phyloP scores from a whole-genome alignment of 345 rosid species.

The Aurinia saxatilis region DNA sequence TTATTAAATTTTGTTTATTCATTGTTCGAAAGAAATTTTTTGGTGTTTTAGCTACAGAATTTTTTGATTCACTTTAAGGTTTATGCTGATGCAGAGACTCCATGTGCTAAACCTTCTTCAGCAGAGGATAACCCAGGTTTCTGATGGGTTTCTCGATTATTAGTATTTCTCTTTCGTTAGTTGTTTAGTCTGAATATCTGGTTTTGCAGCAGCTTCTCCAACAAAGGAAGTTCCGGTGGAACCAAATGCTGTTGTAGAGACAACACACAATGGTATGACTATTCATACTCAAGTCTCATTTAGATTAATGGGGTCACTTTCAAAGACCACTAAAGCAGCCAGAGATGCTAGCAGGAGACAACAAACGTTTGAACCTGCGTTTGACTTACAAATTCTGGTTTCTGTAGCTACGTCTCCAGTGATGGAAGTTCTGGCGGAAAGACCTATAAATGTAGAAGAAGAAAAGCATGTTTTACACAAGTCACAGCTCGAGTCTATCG shows the following conservation, averaged over 20 bases:
- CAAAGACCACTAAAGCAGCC: not conserved
- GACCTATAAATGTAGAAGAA: conserved; percentile 43
- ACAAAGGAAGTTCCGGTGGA: conserved; percentile 21
- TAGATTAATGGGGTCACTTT: not conserved
- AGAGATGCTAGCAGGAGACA: not conserved
- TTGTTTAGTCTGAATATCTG: conserved; percentile 11
- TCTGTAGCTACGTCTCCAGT: conserved; percentile 26
- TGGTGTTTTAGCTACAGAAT: not conserved
- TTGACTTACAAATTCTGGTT: not conserved
- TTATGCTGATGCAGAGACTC: conserved; percentile 52
- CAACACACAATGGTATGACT: conserved; percentile 42
- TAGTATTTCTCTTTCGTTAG: not conserved
- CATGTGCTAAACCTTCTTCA: conserved; percentile 52
- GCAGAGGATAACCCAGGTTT: conserved; percentile 40
- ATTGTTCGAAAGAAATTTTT: too few relatives aligned
- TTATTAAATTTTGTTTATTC: too few relatives aligned
- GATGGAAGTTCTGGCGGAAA: conserved; percentile 23
- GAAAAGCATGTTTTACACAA: conserved; percentile 37
- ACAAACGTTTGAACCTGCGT: not conserved
- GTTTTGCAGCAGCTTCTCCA: conserved; percentile 3
- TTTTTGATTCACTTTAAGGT: not conserved
- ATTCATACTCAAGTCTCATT: not conserved
- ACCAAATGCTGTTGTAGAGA: conserved; percentile 36
- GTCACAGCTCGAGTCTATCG: conserved; percentile 50
- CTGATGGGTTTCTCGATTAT: not conserved